Conservation (phyloP, 2,329 filamentous ascomycete species). For the Chaetomium sp. region DNA sequence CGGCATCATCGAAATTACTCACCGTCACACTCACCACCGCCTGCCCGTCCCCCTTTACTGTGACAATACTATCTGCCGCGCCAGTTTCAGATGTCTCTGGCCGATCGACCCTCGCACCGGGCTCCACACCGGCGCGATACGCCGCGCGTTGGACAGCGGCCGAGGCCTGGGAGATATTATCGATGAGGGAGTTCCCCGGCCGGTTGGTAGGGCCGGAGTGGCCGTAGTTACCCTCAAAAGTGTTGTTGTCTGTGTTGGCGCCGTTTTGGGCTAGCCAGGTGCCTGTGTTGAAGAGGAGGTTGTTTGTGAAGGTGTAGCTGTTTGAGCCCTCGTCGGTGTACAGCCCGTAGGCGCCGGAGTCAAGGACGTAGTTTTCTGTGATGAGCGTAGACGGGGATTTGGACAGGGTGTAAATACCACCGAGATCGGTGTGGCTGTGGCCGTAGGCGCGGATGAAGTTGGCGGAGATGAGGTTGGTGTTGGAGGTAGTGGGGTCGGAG, state of each 20-base stretch:
- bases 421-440: conserved; percentile 1
- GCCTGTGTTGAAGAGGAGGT: neutral
- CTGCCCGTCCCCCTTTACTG: neutral
- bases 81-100: neutral
- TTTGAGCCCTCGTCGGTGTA: neutral
- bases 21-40: neutral
- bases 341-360: neutral
- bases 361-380: neutral
- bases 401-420: neutral
- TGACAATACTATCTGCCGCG: neutral
- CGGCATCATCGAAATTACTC: neutral
- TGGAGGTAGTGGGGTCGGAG: neutral
- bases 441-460: conserved; percentile 1
- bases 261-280: neutral
- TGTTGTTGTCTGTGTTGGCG: neutral
- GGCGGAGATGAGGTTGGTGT: neutral
- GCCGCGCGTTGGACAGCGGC: neutral
- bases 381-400: neutral
- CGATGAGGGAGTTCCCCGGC: neutral
- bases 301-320: neutral
- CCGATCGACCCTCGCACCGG: neutral
- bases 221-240: neutral
- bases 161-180: neutral
- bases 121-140: neutral
- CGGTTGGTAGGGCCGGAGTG: neutral